Evolutionary conservation across 768 basidiomycete species (phyloP), one percentile per base, ranked within the genome.

Genomic region (Melanogaster broomeanus): DNA sequence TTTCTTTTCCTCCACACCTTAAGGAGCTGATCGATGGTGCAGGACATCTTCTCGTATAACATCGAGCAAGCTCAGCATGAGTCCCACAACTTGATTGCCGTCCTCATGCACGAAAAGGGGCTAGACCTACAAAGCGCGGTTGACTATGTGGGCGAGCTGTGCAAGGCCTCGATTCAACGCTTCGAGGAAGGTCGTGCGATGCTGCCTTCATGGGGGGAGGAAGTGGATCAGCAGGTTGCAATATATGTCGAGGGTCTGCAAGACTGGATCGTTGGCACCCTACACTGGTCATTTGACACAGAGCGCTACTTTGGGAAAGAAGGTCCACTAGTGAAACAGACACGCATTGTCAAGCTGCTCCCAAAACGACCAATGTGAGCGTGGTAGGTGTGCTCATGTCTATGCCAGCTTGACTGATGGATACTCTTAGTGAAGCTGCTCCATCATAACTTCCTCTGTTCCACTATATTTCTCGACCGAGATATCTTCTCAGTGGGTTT

Each of bases 21-120:
- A 28, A 43, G 61, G 27, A 61, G 19, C 3, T 15, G n/a, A 24
- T 38, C 3, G 24, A n/a, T 8, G 30, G 31, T 18, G 15, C 19
- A 71, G 69, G 69, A 70, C 28, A 59, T 70, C n/a, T 49, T 47
- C 37, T 69, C 68, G 27, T 70, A 68, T 40, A 72, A 72, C 31
- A 1, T 62, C 6, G 68, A 70, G 44, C 72, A 71, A 48, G 61
- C 71, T 18, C 59, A 53, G 8, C 55, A 57, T 6, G 63, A 63
- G 24, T 19, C 40, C 5, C 60, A 77, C 61, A 77, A 78, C 49
- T 65, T 82, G 13, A 68, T 84, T 28, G 76, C 76, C 2, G 72
- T 80, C 16, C 74, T 81, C 37, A 82, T 80, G 79, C 68, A 76
- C 27, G 72, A 78, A n/a, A n/a, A n/a, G n/a, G n/a, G n/a, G n/a